These are phyloP conservation scores for Carex scoparia DNA, from an alignment of 176 grass and related monocot species.

Conservation along the genomic window DNA sequence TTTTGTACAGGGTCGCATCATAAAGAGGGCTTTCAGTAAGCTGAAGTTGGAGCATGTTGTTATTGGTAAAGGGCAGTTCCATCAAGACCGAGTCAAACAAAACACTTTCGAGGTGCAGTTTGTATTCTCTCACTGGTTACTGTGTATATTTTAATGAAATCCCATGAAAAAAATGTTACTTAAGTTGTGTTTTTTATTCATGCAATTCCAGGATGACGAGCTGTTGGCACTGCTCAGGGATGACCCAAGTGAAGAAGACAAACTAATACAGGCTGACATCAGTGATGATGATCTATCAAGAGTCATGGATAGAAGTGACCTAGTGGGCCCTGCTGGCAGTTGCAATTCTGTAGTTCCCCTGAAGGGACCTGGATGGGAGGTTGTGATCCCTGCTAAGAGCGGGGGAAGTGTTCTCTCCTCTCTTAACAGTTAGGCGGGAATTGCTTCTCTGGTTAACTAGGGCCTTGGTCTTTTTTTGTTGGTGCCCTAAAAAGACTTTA, in stretches of 20 bases:
- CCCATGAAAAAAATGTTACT: background rate
- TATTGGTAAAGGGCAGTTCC: slow-evolving; percentile 85
- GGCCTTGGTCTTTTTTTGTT: slow-evolving; percentile 8
- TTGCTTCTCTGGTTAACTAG: background rate
- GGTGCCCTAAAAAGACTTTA: background rate
- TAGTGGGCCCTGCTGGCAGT: slow-evolving; percentile 2
- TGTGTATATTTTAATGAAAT: background rate
- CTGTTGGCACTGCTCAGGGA: slow-evolving; percentile 74
- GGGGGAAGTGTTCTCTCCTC: slow-evolving; percentile 58
- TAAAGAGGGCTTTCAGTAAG: slow-evolving; percentile 88
- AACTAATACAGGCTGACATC: slow-evolving; percentile 78
- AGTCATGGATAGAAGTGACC: slow-evolving; percentile 68
- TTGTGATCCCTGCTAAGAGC: slow-evolving; percentile 67
- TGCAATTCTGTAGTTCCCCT: slow-evolving; percentile 31
- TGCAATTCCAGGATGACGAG: slow-evolving; percentile 48
- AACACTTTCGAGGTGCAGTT: slow-evolving; percentile 48
- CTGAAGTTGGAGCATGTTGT: slow-evolving; percentile 89
- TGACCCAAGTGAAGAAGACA: slow-evolving; percentile 58
- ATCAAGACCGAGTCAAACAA: slow-evolving; percentile 64
- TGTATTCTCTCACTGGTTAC: background rate
- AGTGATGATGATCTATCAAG: slow-evolving; percentile 56
- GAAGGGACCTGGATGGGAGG: slow-evolving; percentile 92
- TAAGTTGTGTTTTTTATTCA: background rate
- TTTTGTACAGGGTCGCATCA: slow-evolving; percentile 57
- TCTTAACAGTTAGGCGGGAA: slow-evolving; percentile 47